phyloP scores from a whole-genome alignment of 768 basidiomycete species.

The Hypholoma fasciculare region DNA sequence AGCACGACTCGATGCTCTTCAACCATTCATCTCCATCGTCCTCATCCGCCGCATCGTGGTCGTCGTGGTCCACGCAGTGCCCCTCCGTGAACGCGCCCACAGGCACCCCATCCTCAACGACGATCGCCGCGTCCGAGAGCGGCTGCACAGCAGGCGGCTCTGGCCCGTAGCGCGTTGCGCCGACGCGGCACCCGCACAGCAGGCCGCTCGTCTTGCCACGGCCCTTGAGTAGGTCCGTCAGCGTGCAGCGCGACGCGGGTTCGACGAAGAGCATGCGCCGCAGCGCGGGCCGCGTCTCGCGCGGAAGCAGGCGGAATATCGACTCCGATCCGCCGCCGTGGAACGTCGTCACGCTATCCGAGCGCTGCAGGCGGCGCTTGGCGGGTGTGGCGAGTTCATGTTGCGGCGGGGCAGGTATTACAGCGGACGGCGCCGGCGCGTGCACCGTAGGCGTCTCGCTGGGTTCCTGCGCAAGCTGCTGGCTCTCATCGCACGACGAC shows the following conservation, averaged over 20 bases:
- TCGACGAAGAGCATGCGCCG: conserved; percentile 95
- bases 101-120: conserved; percentile 31
- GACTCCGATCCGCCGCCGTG: conserved; percentile 82
- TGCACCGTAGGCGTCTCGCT: conserved; percentile 1
- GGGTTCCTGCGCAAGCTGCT: neutral
- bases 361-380: conserved; percentile 39
- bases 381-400: conserved; percentile 7
- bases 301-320: conserved; percentile 93
- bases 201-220: conserved; percentile 72
- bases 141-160: conserved; percentile 24
- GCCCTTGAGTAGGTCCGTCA: conserved; percentile 88
- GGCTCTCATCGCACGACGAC: conserved; percentile 5
- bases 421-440: neutral
- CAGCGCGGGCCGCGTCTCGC: conserved; percentile 87
- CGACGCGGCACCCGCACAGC: conserved; percentile 72
- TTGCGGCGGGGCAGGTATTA: conserved; percentile 15
- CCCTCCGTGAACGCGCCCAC: conserved; percentile 29
- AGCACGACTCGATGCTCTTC: conserved; percentile 69
- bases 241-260: conserved; percentile 84
- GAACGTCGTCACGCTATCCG: conserved; percentile 63
- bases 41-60: conserved; percentile 63
- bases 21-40: conserved; percentile 92
- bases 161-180: conserved; percentile 22
- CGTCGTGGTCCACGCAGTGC: conserved; percentile 65
- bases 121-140: conserved; percentile 6